Evolutionary conservation across 176 grass and related monocot species (phyloP).

Genomic region (Puya raimondii): DNA sequence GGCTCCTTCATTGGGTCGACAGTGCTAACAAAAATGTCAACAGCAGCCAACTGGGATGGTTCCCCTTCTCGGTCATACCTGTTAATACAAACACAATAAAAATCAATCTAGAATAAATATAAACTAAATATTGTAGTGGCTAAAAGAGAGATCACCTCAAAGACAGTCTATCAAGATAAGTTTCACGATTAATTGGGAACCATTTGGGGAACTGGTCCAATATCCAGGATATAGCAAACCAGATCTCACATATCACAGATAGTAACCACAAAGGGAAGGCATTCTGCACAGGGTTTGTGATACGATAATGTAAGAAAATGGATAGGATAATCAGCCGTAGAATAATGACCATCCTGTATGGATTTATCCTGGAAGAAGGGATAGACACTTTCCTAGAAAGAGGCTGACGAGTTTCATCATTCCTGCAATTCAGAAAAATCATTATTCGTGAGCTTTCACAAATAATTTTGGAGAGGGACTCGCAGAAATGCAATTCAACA

Average conservation of each 20-base stretch:
- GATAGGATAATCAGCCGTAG: conserved; percentile 76
- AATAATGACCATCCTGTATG: conserved; percentile 97
- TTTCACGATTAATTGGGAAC: conserved; percentile 95
- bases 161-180: conserved; percentile 87
- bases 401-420: conserved; percentile 95
- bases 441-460: not conserved
- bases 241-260: conserved; percentile 98
- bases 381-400: conserved; percentile 91
- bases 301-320: conserved; percentile 94
- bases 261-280: conserved; percentile 72
- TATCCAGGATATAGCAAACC: conserved; percentile 97
- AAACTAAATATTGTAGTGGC: conserved; percentile 6
- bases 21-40: conserved; percentile 98
- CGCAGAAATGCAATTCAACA: conserved; percentile 7
- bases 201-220: conserved; percentile 99
- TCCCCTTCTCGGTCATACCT: conserved; percentile 97
- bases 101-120: not conserved
- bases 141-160: conserved; percentile 62
- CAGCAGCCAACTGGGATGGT: conserved; percentile 77
- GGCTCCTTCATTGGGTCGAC: conserved; percentile 98
- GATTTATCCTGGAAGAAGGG: conserved; percentile 93
- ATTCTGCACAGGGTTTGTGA: conserved; percentile 89
- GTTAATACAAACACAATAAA: conserved; percentile 25
- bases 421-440: conserved; percentile 48
- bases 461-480: conserved; percentile 6